Conservation (phyloP, 208 protist species). For the Endotrypanum monterogeii region DNA sequence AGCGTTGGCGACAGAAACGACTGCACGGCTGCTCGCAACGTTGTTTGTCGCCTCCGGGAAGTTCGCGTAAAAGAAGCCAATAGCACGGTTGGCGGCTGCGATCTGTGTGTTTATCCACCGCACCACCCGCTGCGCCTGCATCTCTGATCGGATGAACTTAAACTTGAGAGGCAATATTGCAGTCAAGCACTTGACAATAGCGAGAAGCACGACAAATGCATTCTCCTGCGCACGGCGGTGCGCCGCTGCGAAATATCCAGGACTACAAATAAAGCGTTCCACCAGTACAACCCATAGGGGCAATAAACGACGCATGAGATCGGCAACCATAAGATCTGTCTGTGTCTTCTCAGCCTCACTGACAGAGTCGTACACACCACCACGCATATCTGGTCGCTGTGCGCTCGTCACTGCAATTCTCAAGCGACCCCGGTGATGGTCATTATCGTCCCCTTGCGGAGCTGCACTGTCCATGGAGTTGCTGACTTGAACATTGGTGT, state of each 20-base stretch:
- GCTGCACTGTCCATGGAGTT: not conserved
- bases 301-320: constrained; percentile 55
- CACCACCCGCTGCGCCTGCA: constrained; percentile 59
- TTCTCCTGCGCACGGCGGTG: constrained; percentile 79
- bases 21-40: constrained; percentile 64
- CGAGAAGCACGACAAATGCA: constrained; percentile 79
- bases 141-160: constrained; percentile 44
- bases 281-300: constrained; percentile 59
- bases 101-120: constrained; percentile 61
- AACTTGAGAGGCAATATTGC: constrained; percentile 59
- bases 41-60: constrained; percentile 76
- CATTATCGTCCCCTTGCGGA: not conserved
- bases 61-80: constrained; percentile 74
- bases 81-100: constrained; percentile 45
- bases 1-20: constrained; percentile 54
- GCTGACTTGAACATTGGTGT: no score
- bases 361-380: constrained; percentile 6
- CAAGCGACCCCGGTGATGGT: not conserved
- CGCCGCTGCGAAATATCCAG: constrained; percentile 49
- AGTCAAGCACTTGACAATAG: constrained; percentile 63
- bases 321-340: constrained; percentile 27
- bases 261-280: constrained; percentile 54
- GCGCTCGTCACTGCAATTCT: constrained; percentile 17
- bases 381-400: constrained; percentile 5
- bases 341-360: constrained; percentile 13